Conservation (phyloP, 257 asterid species). For the Capsicum baccatum region DNA sequence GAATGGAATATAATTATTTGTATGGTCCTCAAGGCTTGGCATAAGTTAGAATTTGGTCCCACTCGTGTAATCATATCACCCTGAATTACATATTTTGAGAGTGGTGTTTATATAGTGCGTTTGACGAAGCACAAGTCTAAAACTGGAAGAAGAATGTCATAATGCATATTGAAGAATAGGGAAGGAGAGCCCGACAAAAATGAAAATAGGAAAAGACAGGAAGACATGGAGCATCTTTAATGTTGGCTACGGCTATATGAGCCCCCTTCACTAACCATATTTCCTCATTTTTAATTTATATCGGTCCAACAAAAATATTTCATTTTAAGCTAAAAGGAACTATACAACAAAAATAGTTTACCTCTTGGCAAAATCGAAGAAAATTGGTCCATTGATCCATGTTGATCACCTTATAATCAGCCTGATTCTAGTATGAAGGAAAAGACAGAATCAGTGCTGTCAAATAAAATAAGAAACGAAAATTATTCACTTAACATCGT, state of each 20-base stretch:
- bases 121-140: too few relatives aligned
- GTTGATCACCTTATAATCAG: slow-evolving; percentile 81
- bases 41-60: background rate
- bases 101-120: background rate
- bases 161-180: too few relatives aligned
- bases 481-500: background rate
- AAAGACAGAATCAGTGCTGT: slow-evolving; percentile 13
- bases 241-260: background rate
- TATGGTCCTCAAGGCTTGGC: slow-evolving; percentile 1
- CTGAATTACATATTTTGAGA: slow-evolving; percentile 18
- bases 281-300: background rate
- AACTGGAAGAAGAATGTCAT: too few relatives aligned
- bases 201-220: slow-evolving; percentile 10
- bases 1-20: background rate
- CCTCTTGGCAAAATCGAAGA: slow-evolving; percentile 85
- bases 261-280: background rate
- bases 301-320: background rate
- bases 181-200: background rate
- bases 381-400: slow-evolving; percentile 92
- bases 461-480: background rate
- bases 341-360: slow-evolving; percentile 26
- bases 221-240: background rate
- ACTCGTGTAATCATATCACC: slow-evolving; percentile 6
- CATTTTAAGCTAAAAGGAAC: background rate
- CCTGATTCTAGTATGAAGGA: slow-evolving; percentile 58